Conservation (phyloP, 148 eudicot genomes). For the Salicornia ramosissima region DNA sequence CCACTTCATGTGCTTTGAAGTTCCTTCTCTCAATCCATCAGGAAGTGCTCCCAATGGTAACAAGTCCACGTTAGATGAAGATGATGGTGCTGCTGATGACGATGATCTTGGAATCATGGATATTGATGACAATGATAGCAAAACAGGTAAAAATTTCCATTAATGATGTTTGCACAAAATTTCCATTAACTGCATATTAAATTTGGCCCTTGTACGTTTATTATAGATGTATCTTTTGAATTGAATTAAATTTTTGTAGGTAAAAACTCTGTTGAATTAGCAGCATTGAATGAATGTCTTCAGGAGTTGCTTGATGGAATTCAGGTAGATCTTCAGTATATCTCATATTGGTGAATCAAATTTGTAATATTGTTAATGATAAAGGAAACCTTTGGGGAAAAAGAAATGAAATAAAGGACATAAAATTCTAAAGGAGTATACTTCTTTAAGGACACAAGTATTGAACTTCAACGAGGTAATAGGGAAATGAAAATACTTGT, state of each 20-base stretch:
- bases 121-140: slow-evolving; percentile 71
- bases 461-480: too few species aligned
- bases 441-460: too few species aligned
- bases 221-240: neutral
- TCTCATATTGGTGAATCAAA: neutral
- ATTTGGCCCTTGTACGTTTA: neutral
- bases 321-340: slow-evolving; percentile 28
- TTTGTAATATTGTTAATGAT: too few species aligned
- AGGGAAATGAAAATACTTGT: too few species aligned
- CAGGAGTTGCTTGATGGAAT: slow-evolving; percentile 49
- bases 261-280: slow-evolving; percentile 36
- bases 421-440: too few species aligned
- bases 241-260: slow-evolving; percentile 17
- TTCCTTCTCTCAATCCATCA: slow-evolving; percentile 76
- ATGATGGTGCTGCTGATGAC: slow-evolving; percentile 52
- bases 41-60: slow-evolving; percentile 52
- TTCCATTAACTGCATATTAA: neutral
- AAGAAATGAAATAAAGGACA: too few species aligned
- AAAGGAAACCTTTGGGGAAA: too few species aligned
- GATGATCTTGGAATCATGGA: slow-evolving; percentile 92
- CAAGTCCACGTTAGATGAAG: slow-evolving; percentile 43
- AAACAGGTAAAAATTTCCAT: slow-evolving; percentile 39
- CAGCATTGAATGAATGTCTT: slow-evolving; percentile 42
- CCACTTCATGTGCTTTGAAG: slow-evolving; percentile 97
- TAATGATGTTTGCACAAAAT: too few species aligned